phyloP scores from a whole-genome alignment of 164 flowering plant genomes.

The Magnolia officinalis region DNA sequence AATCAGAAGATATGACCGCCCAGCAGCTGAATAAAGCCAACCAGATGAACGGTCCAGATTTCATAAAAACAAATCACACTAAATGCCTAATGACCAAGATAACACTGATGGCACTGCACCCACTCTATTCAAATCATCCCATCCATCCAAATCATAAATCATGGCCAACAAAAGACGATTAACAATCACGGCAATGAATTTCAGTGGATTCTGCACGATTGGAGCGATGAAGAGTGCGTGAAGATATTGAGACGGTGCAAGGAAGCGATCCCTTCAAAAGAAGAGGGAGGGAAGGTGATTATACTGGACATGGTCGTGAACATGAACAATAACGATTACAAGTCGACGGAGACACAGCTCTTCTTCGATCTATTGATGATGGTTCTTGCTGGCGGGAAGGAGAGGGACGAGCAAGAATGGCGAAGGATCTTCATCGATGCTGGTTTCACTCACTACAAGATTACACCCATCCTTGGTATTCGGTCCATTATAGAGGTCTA shows the following conservation, averaged over 20 bases:
- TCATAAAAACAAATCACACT: no score
- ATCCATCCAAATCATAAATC: no score
- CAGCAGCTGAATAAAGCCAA: no score
- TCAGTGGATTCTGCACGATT: conserved; percentile 25
- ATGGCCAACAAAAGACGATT: neutral
- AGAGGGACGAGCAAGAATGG: conserved; percentile 32
- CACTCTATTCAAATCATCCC: no score
- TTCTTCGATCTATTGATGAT: conserved; percentile 34
- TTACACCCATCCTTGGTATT: neutral
- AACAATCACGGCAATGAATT: neutral
- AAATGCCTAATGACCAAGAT: no score
- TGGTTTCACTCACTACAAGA: neutral
- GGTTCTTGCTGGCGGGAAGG: conserved; percentile 22
- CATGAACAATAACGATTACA: conserved; percentile 8
- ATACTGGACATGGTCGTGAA: conserved; percentile 39
- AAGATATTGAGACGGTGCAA: conserved; percentile 36
- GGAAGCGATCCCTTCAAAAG: conserved; percentile 27
- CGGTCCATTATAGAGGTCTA: neutral
- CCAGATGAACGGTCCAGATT: no score
- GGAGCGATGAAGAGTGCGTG: conserved; percentile 38
- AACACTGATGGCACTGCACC: no score
- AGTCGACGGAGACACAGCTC: conserved; percentile 27
- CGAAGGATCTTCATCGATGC: neutral
- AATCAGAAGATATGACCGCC: no score
- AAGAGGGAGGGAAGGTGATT: conserved; percentile 42